Percentiles rank a stretch among this genome's conserved stretches.
Conservation (phyloP, 2,329 filamentous ascomycete genomes). For the Nemania diffusa region DNA sequence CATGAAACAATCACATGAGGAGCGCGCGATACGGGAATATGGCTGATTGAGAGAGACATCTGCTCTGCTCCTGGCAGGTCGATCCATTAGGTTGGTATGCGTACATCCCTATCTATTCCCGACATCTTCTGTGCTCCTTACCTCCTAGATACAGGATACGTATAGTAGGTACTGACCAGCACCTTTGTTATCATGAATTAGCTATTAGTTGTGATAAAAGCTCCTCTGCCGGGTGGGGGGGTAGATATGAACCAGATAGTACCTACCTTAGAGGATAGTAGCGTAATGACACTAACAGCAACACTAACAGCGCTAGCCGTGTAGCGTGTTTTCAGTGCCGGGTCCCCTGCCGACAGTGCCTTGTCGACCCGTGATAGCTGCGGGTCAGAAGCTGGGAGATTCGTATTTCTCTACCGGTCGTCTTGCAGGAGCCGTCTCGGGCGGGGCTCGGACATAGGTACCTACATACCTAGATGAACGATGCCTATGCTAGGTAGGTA, state of each 20-base stretch:
- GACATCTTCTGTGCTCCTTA: neutral
- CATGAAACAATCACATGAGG: neutral
- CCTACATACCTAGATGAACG: no score
- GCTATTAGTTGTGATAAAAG: constrained; percentile 11
- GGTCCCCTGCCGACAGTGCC: neutral
- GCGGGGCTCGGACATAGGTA: neutral
- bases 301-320: constrained; percentile 2
- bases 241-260: neutral
- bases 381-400: neutral
- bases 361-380: neutral
- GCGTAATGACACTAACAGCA: neutral
- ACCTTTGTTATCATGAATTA: constrained; percentile 6
- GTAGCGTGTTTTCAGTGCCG: constrained; percentile 10
- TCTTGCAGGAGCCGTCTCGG: neutral
- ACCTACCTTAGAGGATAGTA: constrained; percentile 6
- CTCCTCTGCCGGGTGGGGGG: neutral
- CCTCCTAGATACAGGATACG: neutral
- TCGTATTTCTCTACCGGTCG: neutral
- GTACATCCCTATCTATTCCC: neutral
- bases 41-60: neutral
- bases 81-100: neutral
- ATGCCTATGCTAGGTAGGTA: no score
- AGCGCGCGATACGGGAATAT: neutral
- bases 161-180: neutral
- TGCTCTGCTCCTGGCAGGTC: neutral